A percentile compares a stretch with the other conserved stretches of the same genome.
These are phyloP conservation scores for Pleurotus ostreatus DNA, from an alignment of 768 basidiomycete species.

Conservation along the genomic window DNA sequence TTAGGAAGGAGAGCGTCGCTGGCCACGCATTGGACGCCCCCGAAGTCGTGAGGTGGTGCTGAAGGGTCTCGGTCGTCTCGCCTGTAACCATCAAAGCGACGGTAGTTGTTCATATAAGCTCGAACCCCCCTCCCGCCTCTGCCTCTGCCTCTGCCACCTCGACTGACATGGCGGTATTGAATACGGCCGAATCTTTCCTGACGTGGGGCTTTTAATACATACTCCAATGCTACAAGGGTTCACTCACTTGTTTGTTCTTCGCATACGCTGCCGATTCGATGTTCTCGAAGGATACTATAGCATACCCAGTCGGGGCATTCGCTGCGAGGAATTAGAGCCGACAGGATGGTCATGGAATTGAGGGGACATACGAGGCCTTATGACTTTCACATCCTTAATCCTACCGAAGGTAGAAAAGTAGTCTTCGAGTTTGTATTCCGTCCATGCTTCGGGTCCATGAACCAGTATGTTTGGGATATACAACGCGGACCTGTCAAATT, in stretches of 20 bases:
- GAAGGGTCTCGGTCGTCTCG: neutral
- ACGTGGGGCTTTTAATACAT: neutral
- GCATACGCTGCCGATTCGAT: conserved; percentile 64
- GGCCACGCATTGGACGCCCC: too few relatives aligned
- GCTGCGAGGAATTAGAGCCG: conserved; percentile 29
- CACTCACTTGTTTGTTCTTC: conserved; percentile 55
- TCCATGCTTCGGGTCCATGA: conserved; percentile 61
- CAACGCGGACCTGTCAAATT: conserved; percentile 63
- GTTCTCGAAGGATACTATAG: conserved; percentile 71
- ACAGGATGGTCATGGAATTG: neutral
- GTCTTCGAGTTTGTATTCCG: conserved; percentile 53
- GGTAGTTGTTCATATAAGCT: neutral
- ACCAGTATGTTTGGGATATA: conserved; percentile 77
- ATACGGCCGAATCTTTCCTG: neutral
- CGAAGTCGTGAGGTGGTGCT: neutral
- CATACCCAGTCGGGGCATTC: conserved; percentile 67
- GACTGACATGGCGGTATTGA: neutral
- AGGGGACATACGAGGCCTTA: conserved; percentile 54
- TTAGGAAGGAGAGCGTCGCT: neutral
- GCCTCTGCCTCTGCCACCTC: neutral
- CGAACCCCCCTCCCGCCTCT: neutral
- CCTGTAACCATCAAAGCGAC: neutral
- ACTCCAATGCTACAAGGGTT: neutral
- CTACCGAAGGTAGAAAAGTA: conserved; percentile 65
- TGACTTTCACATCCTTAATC: conserved; percentile 60